phyloP scores from a whole-genome alignment of 805 yeast species.

The Candida multigemmis region DNA sequence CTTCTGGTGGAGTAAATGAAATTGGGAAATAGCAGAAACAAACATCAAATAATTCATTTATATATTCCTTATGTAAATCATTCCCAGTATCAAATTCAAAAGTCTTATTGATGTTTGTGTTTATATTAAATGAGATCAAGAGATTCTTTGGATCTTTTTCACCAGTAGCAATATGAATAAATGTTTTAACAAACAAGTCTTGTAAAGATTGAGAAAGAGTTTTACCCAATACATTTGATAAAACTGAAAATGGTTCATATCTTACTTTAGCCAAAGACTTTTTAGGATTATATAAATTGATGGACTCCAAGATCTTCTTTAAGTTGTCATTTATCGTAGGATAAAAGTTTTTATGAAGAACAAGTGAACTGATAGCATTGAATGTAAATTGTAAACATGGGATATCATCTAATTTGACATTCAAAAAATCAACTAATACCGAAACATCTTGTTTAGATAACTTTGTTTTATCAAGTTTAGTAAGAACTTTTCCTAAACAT shows the following conservation, averaged over 20 bases:
- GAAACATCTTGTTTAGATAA: conserved; percentile 37
- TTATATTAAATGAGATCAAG: conserved; percentile 56
- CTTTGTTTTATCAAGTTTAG: conserved; percentile 11
- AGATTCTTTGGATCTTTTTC: conserved; percentile 94
- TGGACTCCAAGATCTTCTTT: conserved; percentile 27
- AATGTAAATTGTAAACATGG: conserved; percentile 43
- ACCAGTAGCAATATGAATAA: conserved; percentile 64
- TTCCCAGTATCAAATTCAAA: conserved; percentile 19
- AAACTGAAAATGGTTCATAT: conserved; percentile 44
- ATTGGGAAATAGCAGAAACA: conserved; percentile 95
- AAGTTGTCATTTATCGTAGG: conserved; percentile 19
- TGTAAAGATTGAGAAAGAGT: conserved; percentile 13
- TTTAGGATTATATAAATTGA: conserved; percentile 41
- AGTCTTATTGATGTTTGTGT: conserved; percentile 33
- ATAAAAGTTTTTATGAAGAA: conserved; percentile 41
- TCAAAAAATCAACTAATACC: conserved; percentile 48
- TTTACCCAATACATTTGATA: conserved; percentile 23
- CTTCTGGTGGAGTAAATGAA: conserved; percentile 84
- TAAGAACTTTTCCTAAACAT: conserved; percentile 31
- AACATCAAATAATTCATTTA: conserved; percentile 75
- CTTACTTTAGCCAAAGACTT: conserved; percentile 56
- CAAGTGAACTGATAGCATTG: conserved; percentile 43
- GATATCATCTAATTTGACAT: conserved; percentile 61
- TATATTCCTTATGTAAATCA: conserved; percentile 27
- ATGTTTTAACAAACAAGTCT: conserved; percentile 44